Evolutionary conservation across 2,329 filamentous ascomycete genomes (phyloP), one percentile per base, ranked within the genome.

Genomic region (Alternaria incomplexa): DNA sequence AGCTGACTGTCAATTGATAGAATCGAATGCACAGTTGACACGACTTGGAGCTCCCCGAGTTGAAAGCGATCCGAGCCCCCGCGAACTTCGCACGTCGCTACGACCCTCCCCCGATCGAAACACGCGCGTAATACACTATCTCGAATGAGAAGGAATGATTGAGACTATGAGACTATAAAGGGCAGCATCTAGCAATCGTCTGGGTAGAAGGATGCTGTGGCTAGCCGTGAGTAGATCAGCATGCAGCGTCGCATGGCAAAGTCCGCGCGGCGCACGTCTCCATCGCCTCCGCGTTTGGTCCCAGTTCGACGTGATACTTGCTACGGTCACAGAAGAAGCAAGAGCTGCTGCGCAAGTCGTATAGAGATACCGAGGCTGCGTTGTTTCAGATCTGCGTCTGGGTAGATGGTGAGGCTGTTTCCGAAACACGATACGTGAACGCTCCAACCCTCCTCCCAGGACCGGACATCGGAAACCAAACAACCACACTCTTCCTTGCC

Each of bases 331-430:
- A 30, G 47, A 58, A 43, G 26, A 23, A 46, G 48, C 26, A 62
- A 47, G 7, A 22, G 9, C 12, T 51, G 55, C 50, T 22, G 55
- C 55, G 28, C 17, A 46, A 48, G 30, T 22, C 30, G 44, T 47
- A 32, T 53, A 43, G 23, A 28, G 52, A 23, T 32, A 22, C 20
- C 23, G 43, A 47, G 68, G 68, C 63, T 59, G 57, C 44, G 52
- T 66, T 72, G 73, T 77, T 77, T 77, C 74, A 74, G 64, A 58
- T 40, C 46, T 52, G 50, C 58, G 67, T 72, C 67, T 70, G 67
- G 68, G 68, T 65, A 70, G 58, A 67, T 70, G 60, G 66, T 67
- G 63, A 73, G 61, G 70, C 61, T 71, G 60, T 23, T 62, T 56
- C 58, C 65, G 68, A 74, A 75, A 74, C 72, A 67, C 30, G 32